phyloP scores from a whole-genome alignment of 345 rosid genomes.

The Eucalyptus curtisii region DNA sequence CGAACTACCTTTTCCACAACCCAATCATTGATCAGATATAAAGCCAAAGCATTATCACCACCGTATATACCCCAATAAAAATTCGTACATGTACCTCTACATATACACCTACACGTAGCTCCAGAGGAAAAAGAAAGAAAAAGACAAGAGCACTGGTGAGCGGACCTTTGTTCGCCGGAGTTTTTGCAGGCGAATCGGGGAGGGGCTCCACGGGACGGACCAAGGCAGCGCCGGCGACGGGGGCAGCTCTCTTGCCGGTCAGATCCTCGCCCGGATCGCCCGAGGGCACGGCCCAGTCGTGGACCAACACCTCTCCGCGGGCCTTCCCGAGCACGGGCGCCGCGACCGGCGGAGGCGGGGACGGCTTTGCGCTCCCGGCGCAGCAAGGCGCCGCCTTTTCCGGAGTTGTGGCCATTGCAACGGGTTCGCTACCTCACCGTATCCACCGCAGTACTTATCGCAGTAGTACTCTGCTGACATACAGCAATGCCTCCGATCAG shows the following conservation, averaged over 20 bases:
- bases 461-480: conserved; percentile 37
- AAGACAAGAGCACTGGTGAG: background rate
- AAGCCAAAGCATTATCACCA: background rate
- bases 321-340: background rate
- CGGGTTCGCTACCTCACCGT: conserved; percentile 31
- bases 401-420: conserved; percentile 64
- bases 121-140: background rate
- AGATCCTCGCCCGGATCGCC: conserved; percentile 17
- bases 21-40: background rate
- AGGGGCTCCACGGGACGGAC: conserved; percentile 42
- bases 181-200: conserved; percentile 18
- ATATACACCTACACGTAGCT: background rate
- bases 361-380: conserved; percentile 1
- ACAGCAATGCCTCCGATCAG: conserved; percentile 17
- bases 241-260: conserved; percentile 1
- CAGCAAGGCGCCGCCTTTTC: conserved; percentile 53
- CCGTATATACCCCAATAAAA: background rate
- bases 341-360: background rate
- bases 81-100: background rate
- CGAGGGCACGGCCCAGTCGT: conserved; percentile 18
- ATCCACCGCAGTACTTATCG: background rate
- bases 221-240: conserved; percentile 12
- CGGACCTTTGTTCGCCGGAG: conserved; percentile 32
- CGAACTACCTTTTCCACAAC: background rate
- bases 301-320: background rate